Percentiles rank a stretch among this genome's conserved stretches.
Conservation (phyloP, 257 asterid species). For the Jacaranda copaia region DNA sequence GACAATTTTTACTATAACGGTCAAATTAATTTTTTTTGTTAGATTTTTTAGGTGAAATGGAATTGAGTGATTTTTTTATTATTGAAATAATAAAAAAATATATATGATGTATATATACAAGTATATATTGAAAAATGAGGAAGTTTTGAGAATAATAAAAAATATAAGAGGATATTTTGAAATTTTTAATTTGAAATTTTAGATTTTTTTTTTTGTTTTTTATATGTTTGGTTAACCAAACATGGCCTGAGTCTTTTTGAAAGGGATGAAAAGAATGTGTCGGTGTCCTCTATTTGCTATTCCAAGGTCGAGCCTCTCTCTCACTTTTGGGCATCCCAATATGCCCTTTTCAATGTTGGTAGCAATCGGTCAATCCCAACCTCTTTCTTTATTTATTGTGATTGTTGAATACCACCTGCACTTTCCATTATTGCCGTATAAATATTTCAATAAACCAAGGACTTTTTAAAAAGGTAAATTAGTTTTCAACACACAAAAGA, state of each 20-base stretch:
- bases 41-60: too few species aligned
- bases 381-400: conserved; percentile 17
- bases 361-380: conserved; percentile 34
- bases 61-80: too few species aligned
- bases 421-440: not conserved
- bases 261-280: conserved; percentile 41
- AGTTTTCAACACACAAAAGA: not conserved
- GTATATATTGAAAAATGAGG: too few species aligned
- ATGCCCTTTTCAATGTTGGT: conserved; percentile 29
- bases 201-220: too few species aligned
- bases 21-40: too few species aligned
- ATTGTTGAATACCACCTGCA: not conserved
- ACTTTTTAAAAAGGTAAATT: conserved; percentile 2
- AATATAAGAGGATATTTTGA: too few species aligned
- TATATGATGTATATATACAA: too few species aligned
- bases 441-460: not conserved
- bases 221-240: too few species aligned
- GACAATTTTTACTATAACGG: too few species aligned
- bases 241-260: not conserved
- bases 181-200: too few species aligned
- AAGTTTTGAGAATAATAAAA: too few species aligned
- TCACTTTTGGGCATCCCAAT: conserved; percentile 50
- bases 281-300: conserved; percentile 36
- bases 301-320: conserved; percentile 38
- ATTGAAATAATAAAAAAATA: too few species aligned